phyloP scores from a whole-genome alignment of 2,329 filamentous ascomycete genomes.

The Stachybotrys echinatus region DNA sequence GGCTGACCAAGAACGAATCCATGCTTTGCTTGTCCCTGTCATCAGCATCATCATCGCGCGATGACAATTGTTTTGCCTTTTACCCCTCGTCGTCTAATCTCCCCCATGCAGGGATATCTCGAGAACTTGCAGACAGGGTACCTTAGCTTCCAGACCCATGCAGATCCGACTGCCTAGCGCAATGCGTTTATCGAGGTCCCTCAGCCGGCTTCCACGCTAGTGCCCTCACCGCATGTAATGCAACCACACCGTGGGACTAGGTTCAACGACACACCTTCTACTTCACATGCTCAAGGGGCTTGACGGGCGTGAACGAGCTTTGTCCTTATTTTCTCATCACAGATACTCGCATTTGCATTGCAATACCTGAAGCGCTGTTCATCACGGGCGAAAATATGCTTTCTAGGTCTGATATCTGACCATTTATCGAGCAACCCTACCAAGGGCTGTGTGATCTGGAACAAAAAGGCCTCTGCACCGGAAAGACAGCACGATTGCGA shows the following conservation, averaged over 20 bases:
- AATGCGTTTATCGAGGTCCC: slow-evolving; percentile 23
- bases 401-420: too few relatives aligned
- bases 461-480: too few relatives aligned
- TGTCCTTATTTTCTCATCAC: too few relatives aligned
- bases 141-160: background rate
- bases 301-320: too few relatives aligned
- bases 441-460: too few relatives aligned
- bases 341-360: too few relatives aligned
- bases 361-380: too few relatives aligned
- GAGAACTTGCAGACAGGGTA: background rate
- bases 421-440: too few relatives aligned
- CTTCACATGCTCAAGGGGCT: slow-evolving; percentile 3
- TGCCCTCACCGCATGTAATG: slow-evolving; percentile 15
- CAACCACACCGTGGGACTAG: slow-evolving; percentile 12
- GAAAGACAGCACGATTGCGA: too few relatives aligned
- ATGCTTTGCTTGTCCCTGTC: background rate
- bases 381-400: too few relatives aligned
- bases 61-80: too few relatives aligned
- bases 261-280: slow-evolving; percentile 21
- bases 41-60: background rate
- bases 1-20: background rate
- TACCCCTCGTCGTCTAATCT: background rate
- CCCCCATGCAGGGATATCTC: background rate
- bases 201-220: slow-evolving; percentile 20
- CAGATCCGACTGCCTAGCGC: background rate